phyloP scores from a whole-genome alignment of 202 grass and related monocot species.

The Carex sylvatica region DNA sequence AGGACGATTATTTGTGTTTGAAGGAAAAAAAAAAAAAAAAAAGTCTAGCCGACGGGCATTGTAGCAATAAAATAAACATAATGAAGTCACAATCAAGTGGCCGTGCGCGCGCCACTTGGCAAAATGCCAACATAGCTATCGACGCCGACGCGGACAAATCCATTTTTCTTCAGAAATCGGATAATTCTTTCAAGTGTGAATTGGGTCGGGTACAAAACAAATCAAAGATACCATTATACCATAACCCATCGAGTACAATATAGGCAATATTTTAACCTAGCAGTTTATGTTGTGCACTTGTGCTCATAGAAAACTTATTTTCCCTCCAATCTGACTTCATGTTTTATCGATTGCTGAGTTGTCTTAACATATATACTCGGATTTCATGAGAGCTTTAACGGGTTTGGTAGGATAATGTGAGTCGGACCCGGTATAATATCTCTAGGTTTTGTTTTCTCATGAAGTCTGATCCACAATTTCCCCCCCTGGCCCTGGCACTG shows the following conservation, averaged over 20 bases:
- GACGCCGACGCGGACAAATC: too few relatives aligned
- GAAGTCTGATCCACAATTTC: constrained; percentile 18
- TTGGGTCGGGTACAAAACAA: not conserved
- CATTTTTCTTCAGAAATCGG: constrained; percentile 2
- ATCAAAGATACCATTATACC: not conserved
- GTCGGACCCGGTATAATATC: constrained; percentile 2
- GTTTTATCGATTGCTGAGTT: too few relatives aligned
- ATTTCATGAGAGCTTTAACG: not conserved
- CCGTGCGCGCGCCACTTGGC: not conserved
- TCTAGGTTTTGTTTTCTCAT: constrained; percentile 25
- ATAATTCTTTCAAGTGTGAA: not conserved
- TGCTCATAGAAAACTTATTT: not conserved
- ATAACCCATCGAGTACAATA: not conserved
- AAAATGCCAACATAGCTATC: not conserved
- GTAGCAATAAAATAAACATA: not conserved
- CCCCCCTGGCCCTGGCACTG: not conserved
- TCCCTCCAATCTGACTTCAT: not conserved
- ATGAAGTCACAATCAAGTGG: not conserved
- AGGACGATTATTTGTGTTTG: not conserved
- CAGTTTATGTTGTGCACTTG: not conserved
- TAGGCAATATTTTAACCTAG: not conserved
- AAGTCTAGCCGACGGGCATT: not conserved
- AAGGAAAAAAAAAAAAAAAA: not conserved
- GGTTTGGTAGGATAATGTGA: not conserved
- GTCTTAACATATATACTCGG: not conserved